phyloP scores from a whole-genome alignment of 345 rosid genomes.

The Euphorbia lathyris region DNA sequence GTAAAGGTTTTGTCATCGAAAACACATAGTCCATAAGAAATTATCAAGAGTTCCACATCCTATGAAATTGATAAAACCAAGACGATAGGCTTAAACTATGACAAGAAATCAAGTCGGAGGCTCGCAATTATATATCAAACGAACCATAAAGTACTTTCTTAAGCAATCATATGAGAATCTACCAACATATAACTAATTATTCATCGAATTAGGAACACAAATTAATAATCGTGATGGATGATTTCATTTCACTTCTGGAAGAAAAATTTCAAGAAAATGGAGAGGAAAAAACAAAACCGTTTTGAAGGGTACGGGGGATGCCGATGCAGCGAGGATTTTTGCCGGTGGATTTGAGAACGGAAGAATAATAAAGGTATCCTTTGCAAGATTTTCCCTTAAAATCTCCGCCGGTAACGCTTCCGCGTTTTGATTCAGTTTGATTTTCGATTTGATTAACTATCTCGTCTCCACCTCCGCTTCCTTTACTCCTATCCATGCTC shows the following conservation, averaged over 20 bases:
- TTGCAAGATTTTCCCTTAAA: conserved; percentile 58
- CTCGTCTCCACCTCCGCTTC: conserved; percentile 13
- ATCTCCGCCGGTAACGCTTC: conserved; percentile 19
- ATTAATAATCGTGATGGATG: background rate
- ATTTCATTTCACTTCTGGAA: background rate
- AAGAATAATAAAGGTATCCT: conserved; percentile 55
- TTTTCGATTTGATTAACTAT: background rate
- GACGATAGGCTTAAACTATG: background rate
- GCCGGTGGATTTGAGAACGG: conserved; percentile 53
- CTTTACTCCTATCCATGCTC: conserved; percentile 12
- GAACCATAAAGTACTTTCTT: too few species aligned
- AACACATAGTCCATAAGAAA: background rate
- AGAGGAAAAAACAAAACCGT: conserved; percentile 11
- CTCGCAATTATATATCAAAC: too few species aligned
- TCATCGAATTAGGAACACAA: background rate
- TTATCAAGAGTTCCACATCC: background rate
- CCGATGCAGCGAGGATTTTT: conserved; percentile 70
- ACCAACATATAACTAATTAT: background rate
- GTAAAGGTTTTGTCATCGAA: background rate
- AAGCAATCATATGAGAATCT: background rate
- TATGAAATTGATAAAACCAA: background rate
- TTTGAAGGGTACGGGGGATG: conserved; percentile 51
- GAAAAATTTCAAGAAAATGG: background rate
- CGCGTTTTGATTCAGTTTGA: background rate
- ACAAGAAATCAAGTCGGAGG: background rate